Conservation (phyloP, 345 rosid genomes). For the Eucalyptus fibrosa region DNA sequence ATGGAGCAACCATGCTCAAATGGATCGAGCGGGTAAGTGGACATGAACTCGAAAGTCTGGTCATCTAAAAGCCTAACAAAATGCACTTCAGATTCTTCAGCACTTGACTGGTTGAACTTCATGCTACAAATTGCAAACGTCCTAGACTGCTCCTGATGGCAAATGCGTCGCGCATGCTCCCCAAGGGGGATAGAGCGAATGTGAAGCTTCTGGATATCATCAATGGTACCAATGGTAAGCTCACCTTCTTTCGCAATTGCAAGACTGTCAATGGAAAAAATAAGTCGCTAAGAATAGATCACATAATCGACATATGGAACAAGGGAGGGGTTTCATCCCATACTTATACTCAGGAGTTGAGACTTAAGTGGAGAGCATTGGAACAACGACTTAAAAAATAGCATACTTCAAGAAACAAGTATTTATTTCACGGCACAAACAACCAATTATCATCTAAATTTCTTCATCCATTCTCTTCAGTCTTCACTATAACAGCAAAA, state of each 20-base stretch:
- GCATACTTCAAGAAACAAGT: neutral
- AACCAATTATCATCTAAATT: neutral
- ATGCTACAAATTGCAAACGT: slow-evolving; percentile 82
- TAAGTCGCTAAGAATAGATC: neutral
- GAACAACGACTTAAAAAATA: neutral
- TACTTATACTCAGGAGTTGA: neutral
- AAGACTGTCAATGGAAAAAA: slow-evolving; percentile 28
- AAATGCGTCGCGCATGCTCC: slow-evolving; percentile 84
- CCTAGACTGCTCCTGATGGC: slow-evolving; percentile 92
- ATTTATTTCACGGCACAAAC: neutral
- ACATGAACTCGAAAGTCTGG: slow-evolving; percentile 70
- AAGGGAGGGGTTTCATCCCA: neutral
- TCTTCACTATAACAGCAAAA: neutral
- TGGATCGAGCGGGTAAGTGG: slow-evolving; percentile 73
- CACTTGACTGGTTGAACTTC: slow-evolving; percentile 45
- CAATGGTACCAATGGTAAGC: slow-evolving; percentile 89
- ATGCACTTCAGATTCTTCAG: slow-evolving; percentile 76
- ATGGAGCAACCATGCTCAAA: slow-evolving; percentile 89
- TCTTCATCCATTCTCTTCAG: neutral
- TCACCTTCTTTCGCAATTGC: slow-evolving; percentile 96
- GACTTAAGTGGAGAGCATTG: neutral
- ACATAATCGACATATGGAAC: neutral
- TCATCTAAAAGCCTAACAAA: slow-evolving; percentile 75
- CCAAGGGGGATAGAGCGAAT: slow-evolving; percentile 93
- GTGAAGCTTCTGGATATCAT: slow-evolving; percentile 97